Percentiles rank a stretch among this genome's conserved stretches.
These are phyloP conservation scores for Venturia aucupariae DNA, from an alignment of 2,329 filamentous ascomycete species.

Conservation along the genomic window DNA sequence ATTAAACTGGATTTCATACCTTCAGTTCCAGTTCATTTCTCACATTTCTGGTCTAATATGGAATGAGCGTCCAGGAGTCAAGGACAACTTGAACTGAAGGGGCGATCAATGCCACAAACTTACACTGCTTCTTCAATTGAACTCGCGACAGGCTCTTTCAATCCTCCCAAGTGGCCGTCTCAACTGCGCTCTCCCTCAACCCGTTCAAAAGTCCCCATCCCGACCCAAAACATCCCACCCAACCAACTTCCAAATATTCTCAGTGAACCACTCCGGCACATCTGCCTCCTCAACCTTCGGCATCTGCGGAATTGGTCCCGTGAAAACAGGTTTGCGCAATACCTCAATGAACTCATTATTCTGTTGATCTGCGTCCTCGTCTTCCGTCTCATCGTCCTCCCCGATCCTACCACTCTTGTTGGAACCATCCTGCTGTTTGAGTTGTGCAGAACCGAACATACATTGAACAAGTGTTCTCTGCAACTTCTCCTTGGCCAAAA, in stretches of 20 bases:
- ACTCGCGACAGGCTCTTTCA: no score
- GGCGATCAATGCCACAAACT: no score
- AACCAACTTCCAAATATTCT: constrained; percentile 47
- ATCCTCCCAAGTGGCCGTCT: no score
- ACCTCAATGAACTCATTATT: constrained; percentile 32
- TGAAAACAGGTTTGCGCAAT: constrained; percentile 30
- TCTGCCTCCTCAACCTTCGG: constrained; percentile 32
- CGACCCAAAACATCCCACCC: constrained; percentile 45
- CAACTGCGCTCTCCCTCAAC: no score
- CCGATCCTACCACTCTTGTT: background rate
- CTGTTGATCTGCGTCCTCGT: background rate
- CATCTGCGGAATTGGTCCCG: constrained; percentile 22
- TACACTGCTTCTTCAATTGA: no score
- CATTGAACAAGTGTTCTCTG: constrained; percentile 10
- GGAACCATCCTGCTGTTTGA: background rate
- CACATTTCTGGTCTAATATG: no score
- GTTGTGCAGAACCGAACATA: constrained; percentile 7
- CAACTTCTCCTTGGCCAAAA: constrained; percentile 9
- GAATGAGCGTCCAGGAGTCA: no score
- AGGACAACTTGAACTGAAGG: no score
- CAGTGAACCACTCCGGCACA: constrained; percentile 44
- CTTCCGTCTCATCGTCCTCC: background rate
- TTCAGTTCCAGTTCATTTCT: no score
- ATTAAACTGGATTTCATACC: no score
- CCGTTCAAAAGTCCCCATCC: constrained; percentile 13